Evolutionary conservation across 2,329 filamentous ascomycete genomes (phyloP), one percentile per base, ranked within the genome.

Genomic region (Trichoderma polysporum): DNA sequence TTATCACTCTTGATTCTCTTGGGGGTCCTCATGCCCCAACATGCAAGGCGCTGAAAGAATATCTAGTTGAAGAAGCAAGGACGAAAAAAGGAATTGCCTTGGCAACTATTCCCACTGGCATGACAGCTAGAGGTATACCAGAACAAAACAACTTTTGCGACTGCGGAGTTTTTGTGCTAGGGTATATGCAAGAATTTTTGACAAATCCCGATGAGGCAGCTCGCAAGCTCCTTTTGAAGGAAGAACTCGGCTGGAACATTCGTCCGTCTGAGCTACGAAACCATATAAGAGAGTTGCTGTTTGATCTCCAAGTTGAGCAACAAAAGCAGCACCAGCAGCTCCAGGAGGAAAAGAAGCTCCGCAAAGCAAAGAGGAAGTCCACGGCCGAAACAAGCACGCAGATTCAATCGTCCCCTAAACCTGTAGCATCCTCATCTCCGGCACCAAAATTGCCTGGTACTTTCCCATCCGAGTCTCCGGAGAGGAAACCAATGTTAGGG

Each of bases 1-100:
- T 98, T 69, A 89, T 98, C 70, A 93, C 92, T 0, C 85, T 98
- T 29, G 95, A 99, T 76, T 98, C 95, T 0, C 83, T 98, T 1
- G 89, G 88, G n/a, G 73, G 78, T 4, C 53, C 81, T 0, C 92
- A 94, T 71, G 82, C 85, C 1, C 79, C 82, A 0, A 91, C 92
- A 6, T 87, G 90, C 69, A 84, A 77, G 54, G 84, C 85, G 39
- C 81, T 99, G 33, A 93, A 90, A 73, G 85, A 91, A 29, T 98
- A 97, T 76, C 81, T 98, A 5, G 74, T 85, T 7, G 85, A 86
- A 56, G 95, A 98, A 79, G 90, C 91, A 4, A 83, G 84, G 70
- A 83, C 86, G 79, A 81, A 95, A 73, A 85, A 82, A 67, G 72
- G 78, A 35, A 72, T 82, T 68, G 73, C 81, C 41, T 74, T 86